Evolutionary conservation across 768 basidiomycete genomes (phyloP), one percentile per base, ranked within the genome.

Genomic region (Tylopilus sp.): DNA sequence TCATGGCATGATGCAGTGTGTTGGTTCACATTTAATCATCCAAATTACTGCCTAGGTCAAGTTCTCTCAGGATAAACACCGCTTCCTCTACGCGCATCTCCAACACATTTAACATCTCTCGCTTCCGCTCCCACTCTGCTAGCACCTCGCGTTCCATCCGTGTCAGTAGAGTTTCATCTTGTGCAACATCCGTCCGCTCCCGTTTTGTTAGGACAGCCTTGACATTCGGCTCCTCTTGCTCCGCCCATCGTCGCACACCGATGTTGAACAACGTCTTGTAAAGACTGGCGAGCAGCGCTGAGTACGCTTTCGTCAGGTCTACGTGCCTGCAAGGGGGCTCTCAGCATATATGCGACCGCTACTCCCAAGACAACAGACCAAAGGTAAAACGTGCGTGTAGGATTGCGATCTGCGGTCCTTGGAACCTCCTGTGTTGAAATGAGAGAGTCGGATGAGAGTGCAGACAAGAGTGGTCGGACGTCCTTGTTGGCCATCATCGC

Each of bases 211-310:
- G 69, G n/a, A 95, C 82, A 1, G 84, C 83, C 51, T 78, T 81
- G 41, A 90, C 75, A 36, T 75, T 74, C 2, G 80, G 72, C 44
- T 81, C 80, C 52, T 87, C 86, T 52, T 81, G 71, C 65, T 98
- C 95, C 5, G 83, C 79, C 54, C 81, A 78, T 54, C 85, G 78
- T 43, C 93, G 81, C 60, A 78, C 75, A 25, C 82, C 75, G 55
- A 97, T 83, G 66, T 99, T 98, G 66, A 81, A 92, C 48, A 98
- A 65, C 0, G 89, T 91, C 71, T 98, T 95, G 77, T 95, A 95
- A 31, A 95, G 73, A 57, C 81, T 81, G 26, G 80, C 80, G 15
- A 95, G 73, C 20, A 97, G 76, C 11, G 85, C 76, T 20, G 86
- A 82, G 62, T 89, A 91, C 10, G 90, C 88, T 64, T 92, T 89